Evolutionary conservation across 2,329 filamentous ascomycete genomes (phyloP), one percentile per base, ranked within the genome.

Genomic region (Cladosporium cucumerinum): DNA sequence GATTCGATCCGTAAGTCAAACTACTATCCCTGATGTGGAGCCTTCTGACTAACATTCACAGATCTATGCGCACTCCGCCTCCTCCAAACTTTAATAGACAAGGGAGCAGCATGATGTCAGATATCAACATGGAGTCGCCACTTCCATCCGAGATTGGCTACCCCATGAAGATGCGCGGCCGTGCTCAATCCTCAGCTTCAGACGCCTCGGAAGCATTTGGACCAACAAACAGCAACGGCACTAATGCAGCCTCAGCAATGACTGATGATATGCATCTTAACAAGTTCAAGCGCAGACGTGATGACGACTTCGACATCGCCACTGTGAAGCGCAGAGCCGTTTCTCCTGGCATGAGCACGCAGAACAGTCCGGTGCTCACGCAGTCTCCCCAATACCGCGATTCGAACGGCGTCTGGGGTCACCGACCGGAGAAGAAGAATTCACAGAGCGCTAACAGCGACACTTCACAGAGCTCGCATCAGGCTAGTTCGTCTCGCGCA

Each of bases 251-350:
- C 8, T 39, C 70, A 4, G 69, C 67, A 11, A 69, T 74, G 32
- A 75, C 70, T 57, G 74, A 76, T 55, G 74, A 76, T 59, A 70
- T 75, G 65, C 71, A 71, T 63, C 64, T 76, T 28, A 72, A 75
- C 65, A 73, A 74, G 57, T 74, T 76, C 76, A 95, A 94, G 76
- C 88, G 94, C n/a, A 86, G 92, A 25, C 85, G 93, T 64, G 94
- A 97, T 67, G 93, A 97, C 72, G 93, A 97, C 72, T 89, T 97
- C 65, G 93, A 98, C 74, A 89, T 91, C 1, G 85, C 88, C 46
- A 91, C 89, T 67, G 93, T 97, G 81, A 98, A 98, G 79, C 86
- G 94, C 18, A 87, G 94, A 51, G 94, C 94, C 26, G 94, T 98
- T 2, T 95, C 91, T 66, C 94, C 94, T 0, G 92, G 93, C 18